Conservation (phyloP, 805 yeast species). For the Wickerhamiella spandovensis region DNA sequence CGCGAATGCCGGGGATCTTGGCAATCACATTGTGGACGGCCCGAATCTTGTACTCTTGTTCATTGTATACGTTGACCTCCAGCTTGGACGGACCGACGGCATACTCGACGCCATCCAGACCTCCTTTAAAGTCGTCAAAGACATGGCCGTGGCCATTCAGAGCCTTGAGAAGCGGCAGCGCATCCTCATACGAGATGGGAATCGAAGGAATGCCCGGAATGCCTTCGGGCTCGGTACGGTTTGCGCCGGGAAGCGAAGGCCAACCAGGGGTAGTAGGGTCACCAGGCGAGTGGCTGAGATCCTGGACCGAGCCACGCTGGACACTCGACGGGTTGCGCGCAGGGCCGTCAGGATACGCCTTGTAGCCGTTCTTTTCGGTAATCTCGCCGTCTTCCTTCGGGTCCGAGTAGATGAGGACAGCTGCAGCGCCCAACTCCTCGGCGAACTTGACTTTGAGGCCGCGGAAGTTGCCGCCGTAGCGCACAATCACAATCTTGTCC, state of each 20-base stretch:
- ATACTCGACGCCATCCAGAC: constrained; percentile 33
- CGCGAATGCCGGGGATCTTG: constrained; percentile 38
- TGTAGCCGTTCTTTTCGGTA: constrained; percentile 42
- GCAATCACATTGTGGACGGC: constrained; percentile 56
- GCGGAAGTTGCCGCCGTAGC: constrained; percentile 55
- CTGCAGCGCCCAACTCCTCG: constrained; percentile 55
- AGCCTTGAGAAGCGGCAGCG: constrained; percentile 44
- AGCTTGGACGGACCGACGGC: constrained; percentile 37
- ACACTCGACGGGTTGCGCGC: constrained; percentile 66
- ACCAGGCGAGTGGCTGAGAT: constrained; percentile 49
- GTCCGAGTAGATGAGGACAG: constrained; percentile 55
- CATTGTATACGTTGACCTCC: constrained; percentile 41
- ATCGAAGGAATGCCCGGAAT: constrained; percentile 59
- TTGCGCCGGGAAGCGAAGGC: constrained; percentile 38
- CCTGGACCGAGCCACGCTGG: constrained; percentile 65
- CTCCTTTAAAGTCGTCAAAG: constrained; percentile 32
- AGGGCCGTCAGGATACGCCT: constrained; percentile 61
- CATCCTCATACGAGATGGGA: constrained; percentile 54
- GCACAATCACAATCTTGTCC: constrained; percentile 50
- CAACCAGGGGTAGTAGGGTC: constrained; percentile 71
- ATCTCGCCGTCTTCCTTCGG: constrained; percentile 44
- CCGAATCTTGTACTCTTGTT: constrained; percentile 47
- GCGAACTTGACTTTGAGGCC: constrained; percentile 70
- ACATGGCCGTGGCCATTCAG: constrained; percentile 45
- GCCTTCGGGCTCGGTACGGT: constrained; percentile 35